phyloP scores from a whole-genome alignment of 768 basidiomycete genomes.

The Leccinum uliginosum region DNA sequence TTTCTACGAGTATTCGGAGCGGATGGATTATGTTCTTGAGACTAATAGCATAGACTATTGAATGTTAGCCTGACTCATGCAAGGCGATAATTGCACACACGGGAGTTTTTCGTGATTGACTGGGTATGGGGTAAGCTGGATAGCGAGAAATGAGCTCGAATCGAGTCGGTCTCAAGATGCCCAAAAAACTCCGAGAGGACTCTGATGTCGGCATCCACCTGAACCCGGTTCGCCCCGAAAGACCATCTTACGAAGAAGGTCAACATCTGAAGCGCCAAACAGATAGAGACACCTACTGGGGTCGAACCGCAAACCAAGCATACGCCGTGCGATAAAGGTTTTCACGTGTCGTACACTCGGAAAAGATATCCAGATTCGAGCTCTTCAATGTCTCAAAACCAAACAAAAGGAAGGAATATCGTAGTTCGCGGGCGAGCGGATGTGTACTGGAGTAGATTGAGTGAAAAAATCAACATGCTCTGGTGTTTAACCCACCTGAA shows the following conservation, averaged over 20 bases:
- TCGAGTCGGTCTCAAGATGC: conserved; percentile 68
- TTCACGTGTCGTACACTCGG: conserved; percentile 73
- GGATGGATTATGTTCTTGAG: conserved; percentile 70
- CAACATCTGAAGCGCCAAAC: neutral
- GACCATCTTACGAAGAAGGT: conserved; percentile 68
- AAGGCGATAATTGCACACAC: conserved; percentile 30
- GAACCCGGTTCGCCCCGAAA: conserved; percentile 89
- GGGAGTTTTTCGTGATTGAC: conserved; percentile 35
- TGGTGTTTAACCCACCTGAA: conserved; percentile 58
- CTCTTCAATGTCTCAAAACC: conserved; percentile 91
- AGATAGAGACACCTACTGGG: conserved; percentile 61
- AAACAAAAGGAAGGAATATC: conserved; percentile 88
- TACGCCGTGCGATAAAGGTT: conserved; percentile 76
- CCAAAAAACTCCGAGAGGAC: conserved; percentile 80
- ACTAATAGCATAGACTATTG: conserved; percentile 50
- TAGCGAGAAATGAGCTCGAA: conserved; percentile 53
- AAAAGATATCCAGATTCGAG: conserved; percentile 76
- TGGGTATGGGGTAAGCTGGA: conserved; percentile 61
- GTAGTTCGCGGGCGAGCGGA: conserved; percentile 82
- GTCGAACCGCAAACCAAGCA: conserved; percentile 90
- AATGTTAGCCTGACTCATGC: conserved; percentile 3
- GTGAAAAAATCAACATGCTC: neutral
- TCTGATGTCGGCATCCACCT: conserved; percentile 85
- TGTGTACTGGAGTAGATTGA: conserved; percentile 61
- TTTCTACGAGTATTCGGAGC: conserved; percentile 81